phyloP scores from a whole-genome alignment of 495 filamentous ascomycete species.

The Podospora appendiculata region DNA sequence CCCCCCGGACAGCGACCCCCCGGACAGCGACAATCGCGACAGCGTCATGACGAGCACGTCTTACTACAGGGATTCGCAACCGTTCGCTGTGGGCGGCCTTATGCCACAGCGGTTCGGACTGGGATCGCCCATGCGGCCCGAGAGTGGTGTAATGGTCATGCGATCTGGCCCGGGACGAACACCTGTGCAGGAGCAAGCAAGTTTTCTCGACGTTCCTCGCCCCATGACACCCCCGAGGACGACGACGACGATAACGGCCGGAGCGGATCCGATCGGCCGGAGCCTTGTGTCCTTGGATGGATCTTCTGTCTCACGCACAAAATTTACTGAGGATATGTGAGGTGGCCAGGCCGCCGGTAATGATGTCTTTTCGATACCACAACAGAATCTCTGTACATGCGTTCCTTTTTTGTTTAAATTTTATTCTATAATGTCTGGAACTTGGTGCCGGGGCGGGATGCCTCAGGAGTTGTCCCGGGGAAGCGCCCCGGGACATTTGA shows the following conservation, averaged over 20 bases:
- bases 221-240: constrained; percentile 20
- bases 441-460: no score
- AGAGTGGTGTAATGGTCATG: constrained; percentile 36
- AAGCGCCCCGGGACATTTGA: no score
- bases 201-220: constrained; percentile 23
- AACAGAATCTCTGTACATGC: constrained; percentile 8
- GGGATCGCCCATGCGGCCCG: constrained; percentile 40
- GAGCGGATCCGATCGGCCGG: constrained; percentile 24
- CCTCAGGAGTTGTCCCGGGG: no score
- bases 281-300: constrained; percentile 38
- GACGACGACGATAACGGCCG: background rate
- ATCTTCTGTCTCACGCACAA: constrained; percentile 35
- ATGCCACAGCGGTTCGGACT: constrained; percentile 24
- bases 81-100: constrained; percentile 26
- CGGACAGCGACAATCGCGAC: constrained; percentile 26
- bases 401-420: background rate
- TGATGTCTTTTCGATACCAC: background rate
- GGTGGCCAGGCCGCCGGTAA: background rate
- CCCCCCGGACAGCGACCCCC: constrained; percentile 17
- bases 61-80: constrained; percentile 42
- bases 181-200: constrained; percentile 30
- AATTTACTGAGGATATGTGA: constrained; percentile 47
- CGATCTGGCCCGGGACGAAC: constrained; percentile 38
- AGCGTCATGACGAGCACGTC: constrained; percentile 38
- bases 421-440: constrained; percentile 24